Conservation (phyloP, 768 basidiomycete species). For the Mycena metata region DNA sequence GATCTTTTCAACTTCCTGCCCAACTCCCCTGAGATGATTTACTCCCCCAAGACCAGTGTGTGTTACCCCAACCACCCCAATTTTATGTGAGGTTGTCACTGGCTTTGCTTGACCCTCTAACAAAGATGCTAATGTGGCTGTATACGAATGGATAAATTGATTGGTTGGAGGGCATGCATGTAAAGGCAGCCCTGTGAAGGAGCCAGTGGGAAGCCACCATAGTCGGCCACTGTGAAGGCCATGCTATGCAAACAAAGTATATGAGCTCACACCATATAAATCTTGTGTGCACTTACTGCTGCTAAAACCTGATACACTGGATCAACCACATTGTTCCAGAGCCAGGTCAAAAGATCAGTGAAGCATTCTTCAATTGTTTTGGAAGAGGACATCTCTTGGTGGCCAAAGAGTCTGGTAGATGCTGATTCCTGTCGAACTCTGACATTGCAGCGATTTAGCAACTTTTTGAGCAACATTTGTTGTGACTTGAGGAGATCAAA, state of each 20-base stretch:
- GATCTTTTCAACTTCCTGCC: too few species aligned
- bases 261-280: background rate
- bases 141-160: too few species aligned
- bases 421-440: background rate
- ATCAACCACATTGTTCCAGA: constrained; percentile 2
- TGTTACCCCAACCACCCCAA: too few species aligned
- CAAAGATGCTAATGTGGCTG: too few species aligned
- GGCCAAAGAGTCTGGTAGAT: constrained; percentile 3
- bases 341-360: background rate
- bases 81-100: too few species aligned
- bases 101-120: too few species aligned
- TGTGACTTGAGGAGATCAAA: constrained; percentile 1
- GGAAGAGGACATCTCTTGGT: background rate
- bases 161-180: constrained; percentile 13
- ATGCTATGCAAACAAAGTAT: background rate
- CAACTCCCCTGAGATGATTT: too few species aligned
- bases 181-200: constrained; percentile 1
- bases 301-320: constrained; percentile 1
- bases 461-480: background rate
- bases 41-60: too few species aligned
- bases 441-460: constrained; percentile 1
- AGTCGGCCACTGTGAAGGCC: constrained; percentile 1
- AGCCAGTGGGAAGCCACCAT: constrained; percentile 12
- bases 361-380: background rate
- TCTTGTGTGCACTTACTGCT: background rate